Conservation (phyloP, 495 filamentous ascomycete genomes). For the Apiosordaria backusii region DNA sequence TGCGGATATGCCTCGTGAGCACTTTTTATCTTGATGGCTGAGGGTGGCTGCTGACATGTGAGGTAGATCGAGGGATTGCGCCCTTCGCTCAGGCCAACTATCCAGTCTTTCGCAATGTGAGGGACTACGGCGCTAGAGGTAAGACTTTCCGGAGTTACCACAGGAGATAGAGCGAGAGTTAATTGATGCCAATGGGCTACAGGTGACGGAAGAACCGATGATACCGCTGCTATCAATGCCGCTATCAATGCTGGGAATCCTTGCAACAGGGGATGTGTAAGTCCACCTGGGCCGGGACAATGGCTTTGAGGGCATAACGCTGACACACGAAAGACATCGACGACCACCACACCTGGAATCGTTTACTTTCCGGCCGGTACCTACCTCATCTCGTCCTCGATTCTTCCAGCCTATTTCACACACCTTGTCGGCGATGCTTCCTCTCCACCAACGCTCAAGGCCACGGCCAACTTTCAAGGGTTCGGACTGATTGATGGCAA, state of each 20-base stretch:
- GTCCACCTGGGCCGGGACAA: constrained; percentile 19
- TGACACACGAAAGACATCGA: constrained; percentile 44
- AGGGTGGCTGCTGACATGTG: constrained; percentile 6
- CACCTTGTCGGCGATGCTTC: constrained; percentile 51
- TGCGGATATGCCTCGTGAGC: constrained; percentile 41
- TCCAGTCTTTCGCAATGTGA: constrained; percentile 57
- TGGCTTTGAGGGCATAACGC: not conserved
- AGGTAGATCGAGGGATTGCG: constrained; percentile 44
- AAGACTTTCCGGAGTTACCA: constrained; percentile 10
- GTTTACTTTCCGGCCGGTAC: constrained; percentile 80
- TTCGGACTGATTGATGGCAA: constrained; percentile 69
- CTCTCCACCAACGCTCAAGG: constrained; percentile 53
- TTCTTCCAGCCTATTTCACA: constrained; percentile 63
- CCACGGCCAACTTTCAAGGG: constrained; percentile 58
- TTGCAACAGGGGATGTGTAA: constrained; percentile 66
- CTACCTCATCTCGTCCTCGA: constrained; percentile 62
- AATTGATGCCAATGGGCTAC: not conserved
- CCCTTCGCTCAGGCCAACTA: constrained; percentile 46
- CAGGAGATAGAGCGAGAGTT: not conserved
- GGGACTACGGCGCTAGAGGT: constrained; percentile 60
- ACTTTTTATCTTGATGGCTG: not conserved
- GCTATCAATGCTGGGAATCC: constrained; percentile 74
- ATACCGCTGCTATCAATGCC: constrained; percentile 78
- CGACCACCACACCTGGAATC: constrained; percentile 69
- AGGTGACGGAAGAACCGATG: constrained; percentile 61